Conservation (phyloP, 2,329 filamentous ascomycete species). For the Decorospora gaudefroyi region DNA sequence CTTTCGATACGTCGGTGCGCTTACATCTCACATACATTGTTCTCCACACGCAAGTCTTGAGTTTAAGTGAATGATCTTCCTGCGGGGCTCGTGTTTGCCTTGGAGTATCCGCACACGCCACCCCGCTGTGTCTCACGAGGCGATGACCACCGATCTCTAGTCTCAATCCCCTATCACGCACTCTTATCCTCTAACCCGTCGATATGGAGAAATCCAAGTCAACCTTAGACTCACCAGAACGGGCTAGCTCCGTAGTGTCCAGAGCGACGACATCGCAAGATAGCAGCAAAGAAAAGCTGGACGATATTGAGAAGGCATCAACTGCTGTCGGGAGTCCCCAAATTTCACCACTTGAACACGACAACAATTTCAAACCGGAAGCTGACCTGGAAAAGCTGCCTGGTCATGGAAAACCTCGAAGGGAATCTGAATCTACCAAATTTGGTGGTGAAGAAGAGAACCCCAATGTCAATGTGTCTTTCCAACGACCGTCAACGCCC, state of each 20-base stretch:
- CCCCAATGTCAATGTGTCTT: constrained; percentile 45
- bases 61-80: too few species aligned
- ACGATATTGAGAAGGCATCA: constrained; percentile 36
- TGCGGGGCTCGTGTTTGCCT: neutral
- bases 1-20: constrained; percentile 2
- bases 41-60: neutral
- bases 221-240: constrained; percentile 29
- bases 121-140: neutral
- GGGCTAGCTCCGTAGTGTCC: constrained; percentile 31
- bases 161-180: neutral
- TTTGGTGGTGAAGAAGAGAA: constrained; percentile 52
- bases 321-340: constrained; percentile 33
- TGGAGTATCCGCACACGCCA: constrained; percentile 6
- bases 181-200: constrained; percentile 5
- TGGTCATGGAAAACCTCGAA: constrained; percentile 30
- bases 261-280: constrained; percentile 34
- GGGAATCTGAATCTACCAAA: constrained; percentile 39
- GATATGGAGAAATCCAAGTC: constrained; percentile 30
- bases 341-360: constrained; percentile 29
- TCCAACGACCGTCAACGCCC: constrained; percentile 49
- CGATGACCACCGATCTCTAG: constrained; percentile 3
- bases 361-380: constrained; percentile 39
- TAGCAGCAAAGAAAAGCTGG: constrained; percentile 32
- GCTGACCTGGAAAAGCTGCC: constrained; percentile 40
- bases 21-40: neutral